Conservation (phyloP, 2,329 filamentous ascomycete genomes). For the Coniochaeta sp. region DNA sequence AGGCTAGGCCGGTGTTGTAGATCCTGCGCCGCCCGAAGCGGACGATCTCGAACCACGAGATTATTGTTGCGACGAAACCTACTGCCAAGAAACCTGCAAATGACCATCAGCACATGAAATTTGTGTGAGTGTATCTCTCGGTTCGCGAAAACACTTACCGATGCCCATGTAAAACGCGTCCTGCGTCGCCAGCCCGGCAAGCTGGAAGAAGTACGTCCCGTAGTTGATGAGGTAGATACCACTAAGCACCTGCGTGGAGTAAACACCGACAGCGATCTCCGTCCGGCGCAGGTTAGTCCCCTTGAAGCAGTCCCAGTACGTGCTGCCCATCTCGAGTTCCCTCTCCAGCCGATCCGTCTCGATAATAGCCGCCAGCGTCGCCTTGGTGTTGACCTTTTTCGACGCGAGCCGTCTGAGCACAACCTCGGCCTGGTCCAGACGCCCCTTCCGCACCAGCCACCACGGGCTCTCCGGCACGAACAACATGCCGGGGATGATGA, state of each 20-base stretch:
- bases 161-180: slow-evolving; percentile 50
- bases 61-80: slow-evolving; percentile 44
- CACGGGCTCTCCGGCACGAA: slow-evolving; percentile 44
- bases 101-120: not conserved
- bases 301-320: slow-evolving; percentile 43
- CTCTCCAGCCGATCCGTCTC: slow-evolving; percentile 52
- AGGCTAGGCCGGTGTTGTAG: slow-evolving; percentile 38
- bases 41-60: slow-evolving; percentile 44
- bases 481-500: slow-evolving; percentile 36
- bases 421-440: slow-evolving; percentile 30
- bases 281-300: slow-evolving; percentile 42
- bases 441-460: slow-evolving; percentile 39
- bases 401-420: slow-evolving; percentile 37
- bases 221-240: slow-evolving; percentile 60
- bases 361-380: slow-evolving; percentile 47
- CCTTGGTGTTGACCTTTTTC: slow-evolving; percentile 35
- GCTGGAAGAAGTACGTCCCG: slow-evolving; percentile 54
- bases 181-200: slow-evolving; percentile 42
- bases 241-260: slow-evolving; percentile 57
- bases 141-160: no score
- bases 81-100: slow-evolving; percentile 23
- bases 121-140: no score
- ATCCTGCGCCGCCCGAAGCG: slow-evolving; percentile 45
- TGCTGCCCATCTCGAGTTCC: slow-evolving; percentile 38
- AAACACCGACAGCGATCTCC: slow-evolving; percentile 53